Conservation (phyloP, 768 basidiomycete genomes). For the Floccularia luteovirens region DNA sequence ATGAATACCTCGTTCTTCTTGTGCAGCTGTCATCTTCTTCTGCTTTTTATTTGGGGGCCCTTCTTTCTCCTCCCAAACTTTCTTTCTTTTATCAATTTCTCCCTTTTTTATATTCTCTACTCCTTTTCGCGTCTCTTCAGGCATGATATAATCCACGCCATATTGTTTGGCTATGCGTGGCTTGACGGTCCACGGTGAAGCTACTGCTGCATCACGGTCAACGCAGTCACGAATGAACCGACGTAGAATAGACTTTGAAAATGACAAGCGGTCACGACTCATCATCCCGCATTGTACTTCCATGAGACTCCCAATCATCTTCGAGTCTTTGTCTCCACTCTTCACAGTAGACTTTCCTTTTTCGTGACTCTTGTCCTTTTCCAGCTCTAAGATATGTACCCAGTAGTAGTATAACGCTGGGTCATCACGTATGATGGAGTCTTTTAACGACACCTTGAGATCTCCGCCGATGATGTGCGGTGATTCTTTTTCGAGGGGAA, state of each 20-base stretch:
- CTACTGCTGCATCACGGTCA: slow-evolving; percentile 84
- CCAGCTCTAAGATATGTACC: slow-evolving; percentile 77
- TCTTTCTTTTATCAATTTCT: slow-evolving; percentile 91
- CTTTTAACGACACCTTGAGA: slow-evolving; percentile 67
- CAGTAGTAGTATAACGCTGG: slow-evolving; percentile 83
- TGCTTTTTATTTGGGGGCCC: slow-evolving; percentile 77
- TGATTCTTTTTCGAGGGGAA: slow-evolving; percentile 35
- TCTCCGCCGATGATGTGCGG: slow-evolving; percentile 74
- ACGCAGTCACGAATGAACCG: slow-evolving; percentile 96
- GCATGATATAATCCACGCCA: slow-evolving; percentile 80
- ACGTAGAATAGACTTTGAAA: slow-evolving; percentile 95
- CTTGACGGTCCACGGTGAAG: slow-evolving; percentile 96
- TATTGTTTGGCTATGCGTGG: slow-evolving; percentile 75
- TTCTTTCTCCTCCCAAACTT: slow-evolving; percentile 85
- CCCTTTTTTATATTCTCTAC: slow-evolving; percentile 78
- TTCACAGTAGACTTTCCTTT: slow-evolving; percentile 50
- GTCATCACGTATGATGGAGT: slow-evolving; percentile 66
- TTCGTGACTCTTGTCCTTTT: slow-evolving; percentile 60
- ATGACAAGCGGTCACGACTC: slow-evolving; percentile 92
- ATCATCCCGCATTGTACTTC: slow-evolving; percentile 77
- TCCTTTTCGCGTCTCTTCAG: slow-evolving; percentile 72
- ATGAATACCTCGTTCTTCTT: slow-evolving; percentile 64
- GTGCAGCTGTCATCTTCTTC: slow-evolving; percentile 66
- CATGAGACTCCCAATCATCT: slow-evolving; percentile 70
- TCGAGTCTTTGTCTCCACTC: slow-evolving; percentile 43